Conservation (phyloP, 2,329 filamentous ascomycete genomes). For the Aspergillus phoenicis region DNA sequence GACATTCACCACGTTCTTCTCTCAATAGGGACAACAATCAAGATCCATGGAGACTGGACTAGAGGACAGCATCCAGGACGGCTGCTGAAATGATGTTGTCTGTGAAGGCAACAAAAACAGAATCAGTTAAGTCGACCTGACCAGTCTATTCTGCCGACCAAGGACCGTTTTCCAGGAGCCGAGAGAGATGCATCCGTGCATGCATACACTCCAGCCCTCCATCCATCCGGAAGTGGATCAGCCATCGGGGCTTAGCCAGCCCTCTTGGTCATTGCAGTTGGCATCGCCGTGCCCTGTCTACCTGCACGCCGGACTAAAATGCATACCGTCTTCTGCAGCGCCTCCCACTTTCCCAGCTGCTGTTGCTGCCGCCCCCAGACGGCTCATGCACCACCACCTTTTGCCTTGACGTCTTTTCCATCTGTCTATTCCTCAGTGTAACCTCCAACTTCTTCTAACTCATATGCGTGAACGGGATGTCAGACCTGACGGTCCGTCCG, state of each 20-base stretch:
- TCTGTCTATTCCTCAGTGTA: background rate
- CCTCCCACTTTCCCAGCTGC: background rate
- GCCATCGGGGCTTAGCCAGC: slow-evolving; percentile 35
- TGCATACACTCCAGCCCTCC: background rate
- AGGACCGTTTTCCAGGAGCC: slow-evolving; percentile 5
- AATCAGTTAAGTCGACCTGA: background rate
- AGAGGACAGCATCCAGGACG: background rate
- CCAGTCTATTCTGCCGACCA: background rate
- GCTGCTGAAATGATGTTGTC: no score
- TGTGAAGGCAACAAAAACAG: background rate
- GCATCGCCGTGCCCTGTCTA: slow-evolving; percentile 13
- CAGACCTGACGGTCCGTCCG: slow-evolving; percentile 1
- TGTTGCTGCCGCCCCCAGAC: background rate
- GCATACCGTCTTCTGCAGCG: background rate
- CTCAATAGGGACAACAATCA: no score
- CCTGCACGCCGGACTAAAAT: background rate
- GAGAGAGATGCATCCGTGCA: slow-evolving; percentile 10
- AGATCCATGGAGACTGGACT: no score
- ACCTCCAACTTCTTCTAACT: background rate
- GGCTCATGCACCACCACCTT: background rate
- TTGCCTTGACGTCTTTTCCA: background rate
- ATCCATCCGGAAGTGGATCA: slow-evolving; percentile 26
- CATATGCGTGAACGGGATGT: background rate
- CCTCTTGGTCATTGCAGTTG: slow-evolving; percentile 3
- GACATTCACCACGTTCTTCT: background rate